phyloP scores from a whole-genome alignment of 2,329 filamentous ascomycete species.

The Calonectria crousiana region DNA sequence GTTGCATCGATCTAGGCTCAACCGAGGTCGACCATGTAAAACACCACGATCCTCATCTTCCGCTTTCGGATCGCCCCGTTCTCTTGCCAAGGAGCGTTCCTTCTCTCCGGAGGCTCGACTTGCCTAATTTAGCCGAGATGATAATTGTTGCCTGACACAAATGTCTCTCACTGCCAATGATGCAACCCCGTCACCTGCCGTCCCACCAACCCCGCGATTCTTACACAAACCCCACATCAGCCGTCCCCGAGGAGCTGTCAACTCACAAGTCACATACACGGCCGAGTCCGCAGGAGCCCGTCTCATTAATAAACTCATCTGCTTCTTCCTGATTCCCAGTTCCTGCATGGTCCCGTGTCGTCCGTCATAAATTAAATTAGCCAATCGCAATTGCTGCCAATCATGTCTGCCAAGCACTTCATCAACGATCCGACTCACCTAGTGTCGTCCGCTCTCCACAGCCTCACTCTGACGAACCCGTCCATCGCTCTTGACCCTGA shows the following conservation, averaged over 20 bases:
- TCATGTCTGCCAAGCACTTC: conserved; percentile 82
- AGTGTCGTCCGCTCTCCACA: conserved; percentile 80
- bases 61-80: not conserved
- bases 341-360: not conserved
- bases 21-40: not conserved
- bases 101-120: not conserved
- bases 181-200: not conserved
- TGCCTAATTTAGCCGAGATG: conserved; percentile 13
- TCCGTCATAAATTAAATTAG: not conserved
- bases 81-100: not conserved
- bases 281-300: not conserved
- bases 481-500: conserved; percentile 80
- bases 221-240: conserved; percentile 16
- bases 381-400: conserved; percentile 18
- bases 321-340: not conserved
- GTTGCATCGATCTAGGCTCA: not conserved
- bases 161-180: conserved; percentile 7
- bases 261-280: conserved; percentile 4
- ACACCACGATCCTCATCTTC: not conserved
- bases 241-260: not conserved
- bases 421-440: conserved; percentile 85
- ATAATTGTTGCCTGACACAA: conserved; percentile 4
- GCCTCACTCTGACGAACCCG: conserved; percentile 86
- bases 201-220: conserved; percentile 25
- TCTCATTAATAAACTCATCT: conserved; percentile 8